Conservation (phyloP, 164 flowering plant genomes). For the Akebia trifoliata region DNA sequence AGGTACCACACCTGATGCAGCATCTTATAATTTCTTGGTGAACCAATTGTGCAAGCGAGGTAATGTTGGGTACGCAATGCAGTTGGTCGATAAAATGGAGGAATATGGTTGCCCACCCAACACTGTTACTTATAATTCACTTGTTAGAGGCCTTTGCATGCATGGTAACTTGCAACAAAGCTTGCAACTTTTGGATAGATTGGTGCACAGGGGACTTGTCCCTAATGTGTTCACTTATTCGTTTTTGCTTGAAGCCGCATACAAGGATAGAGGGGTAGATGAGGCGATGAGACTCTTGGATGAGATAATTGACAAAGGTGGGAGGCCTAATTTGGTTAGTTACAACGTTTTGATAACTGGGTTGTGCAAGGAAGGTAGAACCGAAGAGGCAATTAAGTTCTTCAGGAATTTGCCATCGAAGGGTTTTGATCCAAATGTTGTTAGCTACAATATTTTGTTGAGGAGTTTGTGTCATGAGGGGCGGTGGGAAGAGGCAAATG, state of each 20-base stretch:
- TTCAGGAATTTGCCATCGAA: constrained; percentile 57
- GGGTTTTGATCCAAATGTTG: constrained; percentile 79
- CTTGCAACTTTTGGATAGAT: constrained; percentile 60
- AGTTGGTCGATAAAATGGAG: constrained; percentile 78
- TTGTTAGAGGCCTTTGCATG: constrained; percentile 71
- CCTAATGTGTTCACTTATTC: constrained; percentile 84
- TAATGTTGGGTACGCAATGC: constrained; percentile 80
- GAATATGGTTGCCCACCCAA: constrained; percentile 57
- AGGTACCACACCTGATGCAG: constrained; percentile 54
- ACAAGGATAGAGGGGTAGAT: constrained; percentile 68
- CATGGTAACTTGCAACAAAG: constrained; percentile 56
- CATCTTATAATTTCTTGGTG: constrained; percentile 61
- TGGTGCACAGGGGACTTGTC: constrained; percentile 60
- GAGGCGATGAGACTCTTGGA: constrained; percentile 74
- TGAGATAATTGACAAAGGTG: constrained; percentile 67
- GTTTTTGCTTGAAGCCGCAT: constrained; percentile 77
- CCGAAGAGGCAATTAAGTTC: constrained; percentile 57
- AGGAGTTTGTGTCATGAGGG: constrained; percentile 61
- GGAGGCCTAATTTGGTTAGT: constrained; percentile 74
- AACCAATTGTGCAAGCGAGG: constrained; percentile 69
- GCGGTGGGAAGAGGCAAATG: constrained; percentile 73
- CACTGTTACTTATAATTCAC: constrained; percentile 63
- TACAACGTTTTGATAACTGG: constrained; percentile 86
- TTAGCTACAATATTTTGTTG: constrained; percentile 75
- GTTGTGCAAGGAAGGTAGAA: constrained; percentile 76